phyloP scores from a whole-genome alignment of 345 rosid genomes.

The Eucalyptus victrix region DNA sequence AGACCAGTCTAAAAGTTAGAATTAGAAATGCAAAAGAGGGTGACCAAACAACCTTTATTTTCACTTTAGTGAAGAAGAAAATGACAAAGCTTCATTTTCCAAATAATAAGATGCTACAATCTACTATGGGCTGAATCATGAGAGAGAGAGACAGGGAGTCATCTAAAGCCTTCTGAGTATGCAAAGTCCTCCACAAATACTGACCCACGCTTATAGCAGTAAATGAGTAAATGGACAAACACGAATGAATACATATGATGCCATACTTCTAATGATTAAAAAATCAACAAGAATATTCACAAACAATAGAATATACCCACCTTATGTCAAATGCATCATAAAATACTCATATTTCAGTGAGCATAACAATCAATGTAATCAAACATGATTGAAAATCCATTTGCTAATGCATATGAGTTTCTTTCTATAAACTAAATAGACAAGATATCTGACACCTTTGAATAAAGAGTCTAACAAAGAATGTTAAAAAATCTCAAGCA shows the following conservation, averaged over 20 bases:
- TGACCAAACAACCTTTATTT: background rate
- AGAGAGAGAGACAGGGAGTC: background rate
- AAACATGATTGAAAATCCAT: background rate
- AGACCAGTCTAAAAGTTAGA: background rate
- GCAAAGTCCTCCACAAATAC: background rate
- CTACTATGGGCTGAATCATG: background rate
- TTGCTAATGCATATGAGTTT: background rate
- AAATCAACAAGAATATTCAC: background rate
- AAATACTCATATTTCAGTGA: background rate
- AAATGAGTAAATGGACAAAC: background rate
- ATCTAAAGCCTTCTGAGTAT: background rate
- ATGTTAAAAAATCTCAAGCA: background rate
- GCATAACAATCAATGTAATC: background rate
- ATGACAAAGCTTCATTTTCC: background rate
- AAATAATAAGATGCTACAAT: background rate
- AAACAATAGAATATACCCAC: background rate
- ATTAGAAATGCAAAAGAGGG: background rate
- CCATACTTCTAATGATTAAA: background rate
- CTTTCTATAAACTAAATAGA: background rate
- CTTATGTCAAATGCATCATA: background rate
- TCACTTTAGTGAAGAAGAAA: background rate
- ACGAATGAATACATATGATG: background rate
- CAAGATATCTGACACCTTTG: background rate
- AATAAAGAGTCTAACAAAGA: background rate
- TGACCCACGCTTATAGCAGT: background rate